These are phyloP conservation scores for Trametes villosa DNA, from an alignment of 768 basidiomycete genomes.

Conservation along the genomic window DNA sequence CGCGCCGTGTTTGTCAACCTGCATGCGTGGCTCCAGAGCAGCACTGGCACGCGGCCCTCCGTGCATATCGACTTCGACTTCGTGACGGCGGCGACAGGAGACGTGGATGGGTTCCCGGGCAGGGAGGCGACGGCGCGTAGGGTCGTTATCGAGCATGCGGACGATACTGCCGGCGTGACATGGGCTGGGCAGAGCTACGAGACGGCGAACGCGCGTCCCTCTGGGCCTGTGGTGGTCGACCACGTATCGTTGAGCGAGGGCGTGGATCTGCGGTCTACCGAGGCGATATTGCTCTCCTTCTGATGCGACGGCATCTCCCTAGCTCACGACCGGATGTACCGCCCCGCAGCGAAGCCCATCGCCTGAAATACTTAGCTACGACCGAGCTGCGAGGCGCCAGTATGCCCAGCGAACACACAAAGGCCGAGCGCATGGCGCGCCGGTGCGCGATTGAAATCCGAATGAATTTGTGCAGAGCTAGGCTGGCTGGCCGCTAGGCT, in stretches of 20 bases:
- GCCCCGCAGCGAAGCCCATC: too few relatives aligned
- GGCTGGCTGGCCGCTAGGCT: too few relatives aligned
- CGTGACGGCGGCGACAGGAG: conserved; percentile 5
- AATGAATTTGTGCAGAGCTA: too few relatives aligned
- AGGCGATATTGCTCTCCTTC: conserved; percentile 29
- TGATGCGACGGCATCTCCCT: neutral
- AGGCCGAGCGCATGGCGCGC: too few relatives aligned
- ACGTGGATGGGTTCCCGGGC: conserved; percentile 7
- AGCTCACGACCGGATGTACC: too few relatives aligned
- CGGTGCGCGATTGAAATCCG: too few relatives aligned
- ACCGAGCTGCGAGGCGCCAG: too few relatives aligned
- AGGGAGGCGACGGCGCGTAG: conserved; percentile 21
- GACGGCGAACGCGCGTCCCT: conserved; percentile 26
- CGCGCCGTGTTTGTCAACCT: conserved; percentile 65
- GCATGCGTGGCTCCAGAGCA: conserved; percentile 45
- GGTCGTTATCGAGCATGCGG: conserved; percentile 33
- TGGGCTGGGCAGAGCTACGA: conserved; percentile 36
- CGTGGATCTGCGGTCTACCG: conserved; percentile 29
- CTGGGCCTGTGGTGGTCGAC: conserved; percentile 24
- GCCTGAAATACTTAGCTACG: too few relatives aligned
- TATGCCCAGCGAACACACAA: too few relatives aligned
- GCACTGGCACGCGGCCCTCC: conserved; percentile 40
- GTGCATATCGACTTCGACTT: conserved; percentile 50
- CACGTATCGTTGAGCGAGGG: conserved; percentile 26
- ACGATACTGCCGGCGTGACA: conserved; percentile 30